Percentiles rank a stretch among this genome's conserved stretches.
phyloP scores from a whole-genome alignment of 805 yeast genomes.

The Spathaspora hagerdaliae region DNA sequence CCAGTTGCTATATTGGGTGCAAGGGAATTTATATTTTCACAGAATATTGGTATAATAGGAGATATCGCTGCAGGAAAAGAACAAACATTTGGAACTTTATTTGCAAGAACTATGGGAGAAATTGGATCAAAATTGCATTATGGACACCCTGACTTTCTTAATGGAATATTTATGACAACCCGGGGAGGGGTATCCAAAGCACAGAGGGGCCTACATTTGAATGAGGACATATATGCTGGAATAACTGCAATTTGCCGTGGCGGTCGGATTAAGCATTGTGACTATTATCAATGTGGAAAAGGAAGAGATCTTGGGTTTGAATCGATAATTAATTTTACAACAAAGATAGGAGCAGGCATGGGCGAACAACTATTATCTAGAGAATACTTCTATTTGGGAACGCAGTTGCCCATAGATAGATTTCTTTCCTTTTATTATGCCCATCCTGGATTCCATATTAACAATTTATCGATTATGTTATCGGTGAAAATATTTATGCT shows the following conservation, averaged over 20 bases:
- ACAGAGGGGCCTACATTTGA: conserved; percentile 86
- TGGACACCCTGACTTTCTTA: conserved; percentile 95
- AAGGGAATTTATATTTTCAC: conserved; percentile 91
- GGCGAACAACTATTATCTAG: conserved; percentile 93
- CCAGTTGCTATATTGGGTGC: conserved; percentile 91
- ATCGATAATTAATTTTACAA: conserved; percentile 86
- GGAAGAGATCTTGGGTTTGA: conserved; percentile 95
- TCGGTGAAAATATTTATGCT: conserved; percentile 87
- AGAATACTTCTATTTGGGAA: conserved; percentile 88
- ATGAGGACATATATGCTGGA: conserved; percentile 96
- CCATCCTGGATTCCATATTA: conserved; percentile 93
- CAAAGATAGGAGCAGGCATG: conserved; percentile 98
- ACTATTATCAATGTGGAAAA: conserved; percentile 94
- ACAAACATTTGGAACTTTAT: conserved; percentile 93
- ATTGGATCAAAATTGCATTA: conserved; percentile 94
- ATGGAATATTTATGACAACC: conserved; percentile 88
- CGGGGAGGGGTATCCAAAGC: conserved; percentile 96
- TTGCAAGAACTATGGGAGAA: conserved; percentile 89
- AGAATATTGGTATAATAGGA: conserved; percentile 86
- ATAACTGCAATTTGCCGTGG: conserved; percentile 87
- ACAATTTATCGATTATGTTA: conserved; percentile 80
- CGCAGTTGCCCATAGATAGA: conserved; percentile 82
- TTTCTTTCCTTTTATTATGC: conserved; percentile 93
- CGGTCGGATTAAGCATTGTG: conserved; percentile 92
- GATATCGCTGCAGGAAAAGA: conserved; percentile 98